Evolutionary conservation across 192 early-diverging fungal genomes (phyloP), one percentile per base, ranked within the genome.

Genomic region (Mortierella hygrophila): DNA sequence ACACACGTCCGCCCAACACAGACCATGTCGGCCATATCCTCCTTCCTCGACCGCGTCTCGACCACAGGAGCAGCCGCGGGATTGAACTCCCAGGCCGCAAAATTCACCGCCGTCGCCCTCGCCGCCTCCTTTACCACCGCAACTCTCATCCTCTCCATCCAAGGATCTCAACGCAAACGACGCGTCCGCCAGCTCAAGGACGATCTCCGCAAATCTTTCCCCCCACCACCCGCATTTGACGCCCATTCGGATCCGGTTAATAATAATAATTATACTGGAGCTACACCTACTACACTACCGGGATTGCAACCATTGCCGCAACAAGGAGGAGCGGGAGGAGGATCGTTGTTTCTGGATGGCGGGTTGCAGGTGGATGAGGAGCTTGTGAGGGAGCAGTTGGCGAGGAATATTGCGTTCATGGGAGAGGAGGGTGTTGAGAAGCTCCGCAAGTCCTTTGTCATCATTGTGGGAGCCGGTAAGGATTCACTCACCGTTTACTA

Each of bases 391-490:
- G 97, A 99, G 79, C 97, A 99, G 81, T 83, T 99, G 41, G 89
- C 95, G 2, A 89, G 95, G 44, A 97, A 97, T 88, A 94, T 95
- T 80, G 96, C 93, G 2, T 99, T 99, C 77, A 85, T 99, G 72
- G 98, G 97, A 1, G 92, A 97, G 73, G 94, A 95, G 29, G 96
- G 96, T 5, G 91, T 97, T 44, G 78, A 90, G 0, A 91, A 93
- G 71, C 79, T 99, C 29, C 93, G 96, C 21, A 83, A 91, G 23
- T 93, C 97, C 13, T 97, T 97, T 89, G 97, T 99, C 3, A 89
- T 99, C 74, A 96, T 99, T 46, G 97, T 99, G 18, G 98, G 98
- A 47, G 93, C 96, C 8, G 98, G 83, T 85, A 85, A 35, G 41
- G 40, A 29, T 15, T 65, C 2, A 32, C 3, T 32, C 29, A 15